These are phyloP conservation scores for Amylostereum areolatum DNA, from an alignment of 1,284 basidiomycete genomes.

Conservation along the genomic window DNA sequence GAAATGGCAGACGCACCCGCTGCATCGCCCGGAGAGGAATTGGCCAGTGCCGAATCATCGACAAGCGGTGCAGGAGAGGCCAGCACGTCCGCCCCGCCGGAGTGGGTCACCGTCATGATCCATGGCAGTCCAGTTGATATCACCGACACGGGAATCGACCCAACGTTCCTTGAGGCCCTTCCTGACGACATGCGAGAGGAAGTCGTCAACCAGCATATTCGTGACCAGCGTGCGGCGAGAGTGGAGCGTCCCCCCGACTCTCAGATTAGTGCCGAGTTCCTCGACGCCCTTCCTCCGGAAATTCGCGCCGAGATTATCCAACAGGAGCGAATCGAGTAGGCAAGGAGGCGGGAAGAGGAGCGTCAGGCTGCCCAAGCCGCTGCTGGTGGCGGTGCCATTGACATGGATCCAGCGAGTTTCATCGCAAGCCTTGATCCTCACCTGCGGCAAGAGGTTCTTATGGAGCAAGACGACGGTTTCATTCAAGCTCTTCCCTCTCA, in stretches of 20 bases:
- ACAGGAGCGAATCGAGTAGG: constrained; percentile 83
- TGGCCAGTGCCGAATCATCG: constrained; percentile 10
- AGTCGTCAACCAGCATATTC: constrained; percentile 94
- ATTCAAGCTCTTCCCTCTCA: constrained; percentile 76
- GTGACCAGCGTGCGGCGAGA: constrained; percentile 78
- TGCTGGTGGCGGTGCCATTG: constrained; percentile 44
- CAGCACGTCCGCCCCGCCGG: constrained; percentile 31
- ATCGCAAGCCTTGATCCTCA: constrained; percentile 83
- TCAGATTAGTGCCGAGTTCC: constrained; percentile 90
- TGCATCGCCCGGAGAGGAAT: constrained; percentile 17
- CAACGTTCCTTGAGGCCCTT: constrained; percentile 94
- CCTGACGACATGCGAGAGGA: constrained; percentile 99
- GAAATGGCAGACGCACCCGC: constrained; percentile 20
- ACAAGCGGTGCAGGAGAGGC: constrained; percentile 16
- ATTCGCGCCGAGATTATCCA: constrained; percentile 96
- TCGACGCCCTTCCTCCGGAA: constrained; percentile 93
- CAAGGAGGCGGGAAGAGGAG: constrained; percentile 51
- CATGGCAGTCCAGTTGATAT: constrained; percentile 96
- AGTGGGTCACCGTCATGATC: constrained; percentile 80
- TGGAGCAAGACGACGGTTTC: constrained; percentile 83
- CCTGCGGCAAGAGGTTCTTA: constrained; percentile 78
- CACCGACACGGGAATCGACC: constrained; percentile 97
- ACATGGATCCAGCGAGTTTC: constrained; percentile 84
- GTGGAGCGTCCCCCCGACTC: constrained; percentile 73
- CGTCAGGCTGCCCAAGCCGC: constrained; percentile 27